Base-by-base conservation (phyloP, 768 basidiomycete species). In the Suillus fuscotomentosus region DNA sequence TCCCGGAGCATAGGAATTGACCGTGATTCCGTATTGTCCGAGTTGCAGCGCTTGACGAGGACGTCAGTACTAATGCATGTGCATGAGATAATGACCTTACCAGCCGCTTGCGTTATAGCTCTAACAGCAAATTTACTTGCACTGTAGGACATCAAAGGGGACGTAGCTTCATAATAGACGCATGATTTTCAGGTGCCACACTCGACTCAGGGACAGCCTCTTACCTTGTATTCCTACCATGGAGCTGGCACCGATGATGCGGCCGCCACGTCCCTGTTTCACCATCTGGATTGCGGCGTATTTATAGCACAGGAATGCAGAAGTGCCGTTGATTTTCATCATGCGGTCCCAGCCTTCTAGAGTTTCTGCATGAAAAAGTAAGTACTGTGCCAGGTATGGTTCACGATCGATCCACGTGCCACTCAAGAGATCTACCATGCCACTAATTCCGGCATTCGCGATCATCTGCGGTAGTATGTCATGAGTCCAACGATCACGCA, bases 251-350 rank as follows among this genome's bases (percentile, higher is more conserved):
- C 80, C 82, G 62, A 82, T 73, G 1, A 81, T 78, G 5, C 80
- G 63, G 0, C 81, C 79, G 0, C 80, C 78, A 1, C 66, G 67
- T 0, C 80, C 79, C 67, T 79, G 81, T 47, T 69, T 67, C 61
- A 82, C 71, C 78, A 82, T 77, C 62, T 80, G 74, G 20, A 62
- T 15, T 5, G 75, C 79, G 5, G 80, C 80, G 34, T 77, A 72
- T 63, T 79, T 78, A 71, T 79, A 82, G 65, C 76, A 78, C n/a
- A 79, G 68, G 64, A 81, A 78, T 4, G 70, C 53, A 3, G 77
- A 76, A 3, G 74, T 68, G 0, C 70, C 71, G 57, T 82, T 81
- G 60, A 79, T 66, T 24, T 51, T 55, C 57, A 77, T 67, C 3
- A 71, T 20, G 1, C 62, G 61, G 57, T 79, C 76, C 62, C 69